A percentile compares a stretch with the other conserved stretches of the same genome.
phyloP scores from a whole-genome alignment of 768 basidiomycete genomes.

The Mycena vitilis region DNA sequence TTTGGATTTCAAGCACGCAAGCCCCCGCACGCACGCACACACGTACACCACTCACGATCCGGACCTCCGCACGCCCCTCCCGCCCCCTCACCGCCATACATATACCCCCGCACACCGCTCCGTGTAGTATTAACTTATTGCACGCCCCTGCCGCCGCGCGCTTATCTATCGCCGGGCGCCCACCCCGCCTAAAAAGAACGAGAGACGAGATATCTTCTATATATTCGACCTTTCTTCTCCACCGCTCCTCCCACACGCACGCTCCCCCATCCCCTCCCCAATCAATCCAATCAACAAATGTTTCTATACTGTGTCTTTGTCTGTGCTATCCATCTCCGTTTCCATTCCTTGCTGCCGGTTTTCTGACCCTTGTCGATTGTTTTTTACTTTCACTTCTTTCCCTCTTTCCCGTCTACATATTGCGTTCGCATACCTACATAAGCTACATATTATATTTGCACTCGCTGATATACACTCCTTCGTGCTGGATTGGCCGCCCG shows the following conservation, averaged over 20 bases:
- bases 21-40: not conserved
- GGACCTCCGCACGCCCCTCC: not conserved
- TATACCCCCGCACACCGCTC: conserved; percentile 11
- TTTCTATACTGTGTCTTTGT: not conserved
- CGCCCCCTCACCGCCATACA: conserved; percentile 7
- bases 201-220: conserved; percentile 9
- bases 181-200: conserved; percentile 4
- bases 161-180: conserved; percentile 2
- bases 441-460: conserved; percentile 19
- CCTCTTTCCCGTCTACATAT: not conserved
- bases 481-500: not conserved
- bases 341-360: not conserved
- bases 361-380: not conserved
- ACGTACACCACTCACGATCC: conserved; percentile 17
- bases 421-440: not conserved
- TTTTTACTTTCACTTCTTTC: not conserved
- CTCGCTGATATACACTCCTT: conserved; percentile 1
- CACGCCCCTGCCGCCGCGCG: conserved; percentile 15
- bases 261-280: not conserved
- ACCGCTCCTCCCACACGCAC: not conserved
- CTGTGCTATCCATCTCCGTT: not conserved
- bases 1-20: conserved; percentile 41
- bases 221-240: not conserved
- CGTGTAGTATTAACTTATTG: conserved; percentile 35
- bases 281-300: conserved; percentile 1